Percentiles rank a stretch among this genome's conserved stretches.
Evolutionary conservation across 257 asterid genomes (phyloP).

Genomic region (Lycium ferocissimum): DNA sequence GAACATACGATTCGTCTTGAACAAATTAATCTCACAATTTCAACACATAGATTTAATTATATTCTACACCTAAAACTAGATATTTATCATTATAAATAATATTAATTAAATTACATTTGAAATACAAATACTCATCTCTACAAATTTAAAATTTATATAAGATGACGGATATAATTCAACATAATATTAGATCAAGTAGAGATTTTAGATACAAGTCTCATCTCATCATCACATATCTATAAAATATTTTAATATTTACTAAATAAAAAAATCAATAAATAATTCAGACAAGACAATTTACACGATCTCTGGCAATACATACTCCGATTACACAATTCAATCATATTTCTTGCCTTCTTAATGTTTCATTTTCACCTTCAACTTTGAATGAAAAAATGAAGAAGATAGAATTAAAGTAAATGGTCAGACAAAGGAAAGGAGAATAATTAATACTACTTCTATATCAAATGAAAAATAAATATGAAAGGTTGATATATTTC

Average conservation of each 20-base stretch:
- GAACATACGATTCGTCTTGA: no score
- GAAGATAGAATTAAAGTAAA: background rate
- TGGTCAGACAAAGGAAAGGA: background rate
- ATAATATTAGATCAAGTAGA: background rate
- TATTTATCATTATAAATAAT: no score
- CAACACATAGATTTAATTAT: no score
- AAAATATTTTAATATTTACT: background rate
- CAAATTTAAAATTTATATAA: no score
- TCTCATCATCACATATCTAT: background rate
- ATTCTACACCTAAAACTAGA: no score
- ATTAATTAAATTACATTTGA: no score
- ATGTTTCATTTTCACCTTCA: background rate
- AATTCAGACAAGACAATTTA: background rate
- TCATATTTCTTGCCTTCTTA: background rate
- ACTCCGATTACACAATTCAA: background rate
- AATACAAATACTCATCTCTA: no score
- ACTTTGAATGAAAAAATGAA: background rate
- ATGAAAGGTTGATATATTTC: background rate
- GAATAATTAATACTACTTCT: background rate
- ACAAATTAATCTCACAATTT: no score
- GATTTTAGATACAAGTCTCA: background rate
- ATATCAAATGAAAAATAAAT: background rate
- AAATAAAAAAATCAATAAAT: background rate
- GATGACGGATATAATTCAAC: no score
- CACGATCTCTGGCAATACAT: background rate